These are phyloP conservation scores for Singerocomus rubriflavus DNA, from an alignment of 1,284 basidiomycete genomes.

Conservation along the genomic window DNA sequence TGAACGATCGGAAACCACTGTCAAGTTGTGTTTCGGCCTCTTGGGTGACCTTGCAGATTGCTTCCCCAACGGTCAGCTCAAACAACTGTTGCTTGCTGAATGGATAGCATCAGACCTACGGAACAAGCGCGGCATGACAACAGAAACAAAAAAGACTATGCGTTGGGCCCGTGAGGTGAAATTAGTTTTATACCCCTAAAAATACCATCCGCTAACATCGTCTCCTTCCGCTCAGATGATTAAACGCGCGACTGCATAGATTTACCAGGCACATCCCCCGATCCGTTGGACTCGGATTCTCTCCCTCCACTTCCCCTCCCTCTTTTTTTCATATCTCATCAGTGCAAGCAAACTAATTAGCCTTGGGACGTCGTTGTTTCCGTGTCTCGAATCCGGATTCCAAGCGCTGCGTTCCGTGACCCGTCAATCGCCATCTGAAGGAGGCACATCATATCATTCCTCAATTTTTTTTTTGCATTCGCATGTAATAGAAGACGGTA, in stretches of 20 bases:
- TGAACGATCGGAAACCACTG: slow-evolving; percentile 77
- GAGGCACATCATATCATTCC: slow-evolving; percentile 52
- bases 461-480: slow-evolving; percentile 31
- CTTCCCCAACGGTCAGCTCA: slow-evolving; percentile 79
- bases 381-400: slow-evolving; percentile 20
- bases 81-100: slow-evolving; percentile 71
- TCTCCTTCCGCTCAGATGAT: slow-evolving; percentile 49
- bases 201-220: background rate
- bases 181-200: slow-evolving; percentile 2
- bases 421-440: slow-evolving; percentile 53
- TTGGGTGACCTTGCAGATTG: slow-evolving; percentile 92
- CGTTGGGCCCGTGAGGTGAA: slow-evolving; percentile 82
- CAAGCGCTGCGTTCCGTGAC: slow-evolving; percentile 21
- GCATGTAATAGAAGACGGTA: slow-evolving; percentile 44
- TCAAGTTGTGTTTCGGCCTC: slow-evolving; percentile 78
- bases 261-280: background rate
- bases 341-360: slow-evolving; percentile 45
- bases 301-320: background rate
- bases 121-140: slow-evolving; percentile 60
- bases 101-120: slow-evolving; percentile 85
- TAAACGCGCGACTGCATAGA: slow-evolving; percentile 66
- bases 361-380: slow-evolving; percentile 20
- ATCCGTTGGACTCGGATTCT: slow-evolving; percentile 21
- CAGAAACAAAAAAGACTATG: slow-evolving; percentile 75
- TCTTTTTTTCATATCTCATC: slow-evolving; percentile 26